Evolutionary conservation across 177 flowering plant genomes (phyloP), one percentile per base, ranked within the genome.

Genomic region (Vitis hybrid): DNA sequence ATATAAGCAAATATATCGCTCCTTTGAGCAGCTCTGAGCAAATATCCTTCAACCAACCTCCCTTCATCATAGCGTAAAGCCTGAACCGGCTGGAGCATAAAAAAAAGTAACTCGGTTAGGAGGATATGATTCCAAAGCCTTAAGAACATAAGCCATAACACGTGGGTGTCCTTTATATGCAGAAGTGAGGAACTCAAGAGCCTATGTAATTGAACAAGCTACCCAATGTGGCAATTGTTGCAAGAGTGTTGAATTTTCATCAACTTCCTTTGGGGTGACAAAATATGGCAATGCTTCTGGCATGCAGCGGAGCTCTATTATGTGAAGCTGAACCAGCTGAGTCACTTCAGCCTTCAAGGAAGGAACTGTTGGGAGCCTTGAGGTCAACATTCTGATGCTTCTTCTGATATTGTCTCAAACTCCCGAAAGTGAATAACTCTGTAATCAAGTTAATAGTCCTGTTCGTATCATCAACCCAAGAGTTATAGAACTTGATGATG

Each of bases 171-270:
- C 97, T 78, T 92, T 93, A 65, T 86, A 96, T 60, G 94, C 87
- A 61, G 99, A 98, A 76, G 95, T 88, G 46, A 96, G 95, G 65
- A 93, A 93, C 73, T 90, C 97, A 61, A 96, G 87, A 68, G 99
- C 99, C 80, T 91, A 97, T 17, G 95, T 91, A 62, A 96, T 84
- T 73, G 99, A 96, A 81, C 98, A 93, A 79, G 97, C 86, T 70
- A 98, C 98, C 99, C 99, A 93, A 71, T 96, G 99, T 9, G 98
- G 98, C 71, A 93, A 79, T 79, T 93, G 97, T 76, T 93, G 98
- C 82, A 96, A 51, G 76, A 92, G 84, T 18, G 78, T 68, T 48
- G 99, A 96, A 77, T 94, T 84, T 63, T 96, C 99, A 65, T 96
- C 99, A 58, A 91, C 93, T 24, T 94, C 93, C 81, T 93, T 92